Base-by-base conservation (phyloP, 306 rosid species). In the Sphenostylis stenocarpa region DNA sequence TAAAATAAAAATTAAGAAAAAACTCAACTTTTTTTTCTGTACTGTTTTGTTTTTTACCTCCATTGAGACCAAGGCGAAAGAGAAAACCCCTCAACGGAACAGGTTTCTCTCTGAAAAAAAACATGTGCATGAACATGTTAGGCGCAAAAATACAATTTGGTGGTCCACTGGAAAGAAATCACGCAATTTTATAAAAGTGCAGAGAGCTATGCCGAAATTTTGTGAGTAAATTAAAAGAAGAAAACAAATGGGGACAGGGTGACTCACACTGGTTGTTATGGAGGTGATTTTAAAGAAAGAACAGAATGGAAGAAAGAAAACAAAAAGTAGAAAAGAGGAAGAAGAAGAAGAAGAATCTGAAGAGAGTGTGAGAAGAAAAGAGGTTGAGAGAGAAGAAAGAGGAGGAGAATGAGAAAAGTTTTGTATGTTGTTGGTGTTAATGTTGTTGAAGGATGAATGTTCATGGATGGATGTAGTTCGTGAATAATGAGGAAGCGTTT, bases 1-100 rank as follows among this genome's bases (percentile, higher is more conserved):
- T 33, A 16, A 6, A 26, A 14, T 0, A 43, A 15, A 23, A 60
- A 21, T 0, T 1, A 17, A 34, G 19, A 58, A 72, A 41, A 44
- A 61, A 6, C 16, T 3, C 8, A 64, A 57, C 21, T 48, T 17
- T 28, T 56, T 17, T 29, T 20, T 20, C 41, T 56, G 8, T 28
- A 14, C 11, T 20, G n/a, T 10, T 11, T 34, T 48, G 1, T 3
- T 52, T 51, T 3, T 77, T 79, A 72, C 52, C 86, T 78, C 72
- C 86, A 73, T 79, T 53, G 73, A 24, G 69, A 80, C 38, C 23
- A 13, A 61, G 53, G 44, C 36, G 39, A 19, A 67, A 72, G 75
- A 63, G 10, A 39, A 20, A 58, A 36, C n/a, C 65, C 47, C 36
- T 47, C 48, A 21, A 65, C 61, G 13, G 3, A 43, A 64, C 17